These are phyloP conservation scores for Aspergillus luchuensis DNA, from an alignment of 2,329 filamentous ascomycete species.

Conservation along the genomic window DNA sequence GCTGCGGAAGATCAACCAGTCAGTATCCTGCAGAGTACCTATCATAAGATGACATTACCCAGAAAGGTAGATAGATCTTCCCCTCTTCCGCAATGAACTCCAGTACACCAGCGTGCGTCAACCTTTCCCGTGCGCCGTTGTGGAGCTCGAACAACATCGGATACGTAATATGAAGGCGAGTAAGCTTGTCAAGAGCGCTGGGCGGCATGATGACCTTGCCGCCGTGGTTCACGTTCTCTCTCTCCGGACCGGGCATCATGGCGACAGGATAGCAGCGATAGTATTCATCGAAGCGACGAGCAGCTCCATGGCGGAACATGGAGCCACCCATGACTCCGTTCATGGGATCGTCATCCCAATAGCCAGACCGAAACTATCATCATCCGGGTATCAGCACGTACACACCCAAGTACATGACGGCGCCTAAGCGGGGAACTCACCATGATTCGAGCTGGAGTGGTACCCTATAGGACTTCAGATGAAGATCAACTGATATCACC, in stretches of 20 bases:
- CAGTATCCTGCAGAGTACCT: background rate
- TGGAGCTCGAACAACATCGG: conserved; percentile 95
- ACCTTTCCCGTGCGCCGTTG: conserved; percentile 77
- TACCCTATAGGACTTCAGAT: background rate
- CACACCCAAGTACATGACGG: background rate
- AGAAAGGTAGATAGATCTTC: conserved; percentile 91
- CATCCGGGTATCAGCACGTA: conserved; percentile 18
- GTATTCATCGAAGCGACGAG: conserved; percentile 93
- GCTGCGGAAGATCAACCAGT: conserved; percentile 52
- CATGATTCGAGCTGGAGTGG: conserved; percentile 22
- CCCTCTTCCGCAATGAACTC: conserved; percentile 98
- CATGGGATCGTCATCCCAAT: conserved; percentile 57
- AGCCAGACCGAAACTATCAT: conserved; percentile 48
- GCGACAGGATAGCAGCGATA: conserved; percentile 94
- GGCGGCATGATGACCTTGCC: conserved; percentile 98
- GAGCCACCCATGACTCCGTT: conserved; percentile 56
- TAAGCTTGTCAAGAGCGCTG: conserved; percentile 94
- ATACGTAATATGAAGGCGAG: conserved; percentile 92
- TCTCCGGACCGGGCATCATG: conserved; percentile 89
- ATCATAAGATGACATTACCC: conserved; percentile 59
- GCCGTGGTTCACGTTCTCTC: conserved; percentile 88
- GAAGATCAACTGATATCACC: background rate
- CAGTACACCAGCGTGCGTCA: conserved; percentile 90
- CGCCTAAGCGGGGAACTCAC: conserved; percentile 21
- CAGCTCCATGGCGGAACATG: conserved; percentile 54